These are phyloP conservation scores for Colletotrichum somersetense DNA, from an alignment of 2,329 filamentous ascomycete species.

Conservation along the genomic window DNA sequence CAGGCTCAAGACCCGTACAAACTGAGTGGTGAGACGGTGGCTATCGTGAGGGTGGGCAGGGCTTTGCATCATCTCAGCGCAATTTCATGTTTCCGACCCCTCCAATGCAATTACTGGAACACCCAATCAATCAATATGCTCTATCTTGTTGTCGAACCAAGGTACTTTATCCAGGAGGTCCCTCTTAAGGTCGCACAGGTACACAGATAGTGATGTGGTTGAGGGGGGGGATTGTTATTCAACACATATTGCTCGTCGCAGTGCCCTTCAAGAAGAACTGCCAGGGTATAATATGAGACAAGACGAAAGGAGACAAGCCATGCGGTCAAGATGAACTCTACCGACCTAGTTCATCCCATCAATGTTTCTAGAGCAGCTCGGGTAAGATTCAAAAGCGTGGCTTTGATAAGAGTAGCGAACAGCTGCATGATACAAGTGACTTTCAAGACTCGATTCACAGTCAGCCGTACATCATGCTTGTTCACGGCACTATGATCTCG, in stretches of 20 bases:
- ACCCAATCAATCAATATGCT: not conserved
- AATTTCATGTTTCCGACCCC: not conserved
- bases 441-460: not conserved
- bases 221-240: too few relatives aligned
- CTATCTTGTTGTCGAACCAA: not conserved
- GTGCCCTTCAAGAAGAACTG: not conserved
- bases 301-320: not conserved
- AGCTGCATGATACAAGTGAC: not conserved
- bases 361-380: not conserved
- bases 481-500: not conserved
- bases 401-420: not conserved
- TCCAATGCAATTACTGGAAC: not conserved
- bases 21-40: not conserved
- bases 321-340: not conserved
- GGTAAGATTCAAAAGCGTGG: not conserved
- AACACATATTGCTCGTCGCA: not conserved
- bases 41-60: not conserved
- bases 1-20: not conserved
- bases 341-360: not conserved
- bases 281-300: not conserved
- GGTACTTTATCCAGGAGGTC: too few relatives aligned
- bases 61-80: not conserved
- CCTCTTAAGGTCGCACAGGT: too few relatives aligned
- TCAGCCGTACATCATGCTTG: not conserved
- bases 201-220: too few relatives aligned